Conservation (phyloP, 176 grass and related monocot genomes). For the Elymus sibiricus region DNA sequence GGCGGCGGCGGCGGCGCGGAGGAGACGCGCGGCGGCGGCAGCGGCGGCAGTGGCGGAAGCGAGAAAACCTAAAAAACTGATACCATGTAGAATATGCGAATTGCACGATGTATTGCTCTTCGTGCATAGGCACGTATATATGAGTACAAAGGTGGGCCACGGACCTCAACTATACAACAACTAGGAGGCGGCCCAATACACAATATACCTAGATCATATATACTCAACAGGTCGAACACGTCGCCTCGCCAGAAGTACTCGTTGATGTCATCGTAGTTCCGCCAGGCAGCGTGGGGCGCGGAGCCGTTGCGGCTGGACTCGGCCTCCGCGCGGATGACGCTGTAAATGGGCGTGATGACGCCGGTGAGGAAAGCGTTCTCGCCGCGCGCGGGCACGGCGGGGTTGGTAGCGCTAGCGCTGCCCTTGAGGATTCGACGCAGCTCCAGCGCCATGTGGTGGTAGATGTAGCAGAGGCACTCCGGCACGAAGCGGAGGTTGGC, state of each 20-base stretch:
- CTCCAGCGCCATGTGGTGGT: conserved; percentile 84
- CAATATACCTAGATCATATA: too few species aligned
- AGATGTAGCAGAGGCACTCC: conserved; percentile 93
- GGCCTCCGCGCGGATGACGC: conserved; percentile 56
- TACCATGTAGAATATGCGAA: too few species aligned
- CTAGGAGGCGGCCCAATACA: too few species aligned
- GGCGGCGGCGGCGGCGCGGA: too few species aligned
- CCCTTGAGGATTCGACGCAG: conserved; percentile 69
- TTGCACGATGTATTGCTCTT: too few species aligned
- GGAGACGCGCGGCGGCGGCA: too few species aligned
- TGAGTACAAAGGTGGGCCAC: too few species aligned
- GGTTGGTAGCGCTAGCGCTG: conserved; percentile 43
- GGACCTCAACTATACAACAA: too few species aligned
- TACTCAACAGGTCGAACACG: too few species aligned
- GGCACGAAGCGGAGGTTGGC: conserved; percentile 87
- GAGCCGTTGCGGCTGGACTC: conserved; percentile 51
- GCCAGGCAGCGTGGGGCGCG: conserved; percentile 76
- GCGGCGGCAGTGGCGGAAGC: too few species aligned
- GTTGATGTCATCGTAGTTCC: conserved; percentile 94
- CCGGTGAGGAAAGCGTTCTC: conserved; percentile 64
- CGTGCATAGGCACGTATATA: too few species aligned
- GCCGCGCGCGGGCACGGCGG: conserved; percentile 45
- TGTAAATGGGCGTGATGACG: conserved; percentile 60
- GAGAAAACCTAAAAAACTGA: too few species aligned
- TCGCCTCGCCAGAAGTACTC: conserved; percentile 88